Conservation (phyloP, 2,329 filamentous ascomycete genomes). For the Zasmidium cellare region DNA sequence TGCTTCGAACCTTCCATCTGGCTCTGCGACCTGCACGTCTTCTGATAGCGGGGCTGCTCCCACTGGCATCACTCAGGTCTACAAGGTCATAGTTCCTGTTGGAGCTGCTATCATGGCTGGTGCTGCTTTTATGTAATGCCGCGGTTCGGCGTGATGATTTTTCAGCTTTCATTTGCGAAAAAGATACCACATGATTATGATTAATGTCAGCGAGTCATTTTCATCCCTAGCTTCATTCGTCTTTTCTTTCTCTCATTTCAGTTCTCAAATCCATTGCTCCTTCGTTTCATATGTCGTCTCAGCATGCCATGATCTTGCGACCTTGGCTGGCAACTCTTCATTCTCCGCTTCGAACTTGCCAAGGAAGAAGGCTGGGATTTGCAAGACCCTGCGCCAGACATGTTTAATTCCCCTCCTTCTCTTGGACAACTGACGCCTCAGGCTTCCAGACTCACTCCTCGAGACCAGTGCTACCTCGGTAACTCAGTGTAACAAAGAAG, state of each 20-base stretch:
- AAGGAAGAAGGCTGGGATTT: too few species aligned
- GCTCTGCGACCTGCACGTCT: conserved; percentile 7
- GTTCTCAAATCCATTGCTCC: neutral
- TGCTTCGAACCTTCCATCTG: conserved; percentile 13
- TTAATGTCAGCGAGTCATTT: neutral
- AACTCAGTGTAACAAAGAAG: neutral
- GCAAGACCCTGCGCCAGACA: too few species aligned
- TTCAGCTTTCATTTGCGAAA: neutral
- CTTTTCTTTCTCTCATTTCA: neutral
- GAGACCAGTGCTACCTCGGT: too few species aligned
- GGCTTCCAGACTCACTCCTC: too few species aligned
- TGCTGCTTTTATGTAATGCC: neutral
- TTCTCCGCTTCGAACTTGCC: too few species aligned
- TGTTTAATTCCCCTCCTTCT: neutral
- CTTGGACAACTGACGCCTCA: neutral
- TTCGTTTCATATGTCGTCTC: too few species aligned
- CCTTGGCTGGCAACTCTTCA: too few species aligned
- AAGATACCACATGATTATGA: neutral
- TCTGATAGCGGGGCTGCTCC: conserved; percentile 11
- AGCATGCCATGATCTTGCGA: too few species aligned
- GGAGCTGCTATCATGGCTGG: conserved; percentile 10
- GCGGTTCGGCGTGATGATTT: neutral
- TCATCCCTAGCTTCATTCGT: too few species aligned
- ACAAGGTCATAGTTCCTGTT: conserved; percentile 19
- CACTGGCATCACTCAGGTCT: conserved; percentile 13